Conservation (phyloP, 768 basidiomycete species). For the Mycena belliarum region DNA sequence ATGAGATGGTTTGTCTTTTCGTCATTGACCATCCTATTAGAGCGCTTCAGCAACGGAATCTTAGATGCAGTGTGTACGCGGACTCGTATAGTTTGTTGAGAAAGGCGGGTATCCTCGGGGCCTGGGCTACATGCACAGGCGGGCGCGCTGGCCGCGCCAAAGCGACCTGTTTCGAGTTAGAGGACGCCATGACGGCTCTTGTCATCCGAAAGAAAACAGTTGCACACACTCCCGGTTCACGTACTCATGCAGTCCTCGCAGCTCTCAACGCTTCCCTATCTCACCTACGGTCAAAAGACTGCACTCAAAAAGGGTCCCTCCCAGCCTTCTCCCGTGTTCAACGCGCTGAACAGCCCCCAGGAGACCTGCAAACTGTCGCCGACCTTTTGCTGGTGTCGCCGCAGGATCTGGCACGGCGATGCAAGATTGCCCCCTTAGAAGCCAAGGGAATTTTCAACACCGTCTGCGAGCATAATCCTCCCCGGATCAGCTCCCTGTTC, state of each 20-base stretch:
- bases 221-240: not conserved
- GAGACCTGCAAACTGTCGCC: conserved; percentile 45
- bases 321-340: not conserved
- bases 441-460: conserved; percentile 50
- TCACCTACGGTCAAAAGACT: conserved; percentile 34
- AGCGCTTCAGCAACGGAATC: conserved; percentile 10
- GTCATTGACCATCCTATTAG: conserved; percentile 87
- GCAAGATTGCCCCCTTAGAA: conserved; percentile 51
- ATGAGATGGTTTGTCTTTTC: conserved; percentile 80
- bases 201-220: not conserved
- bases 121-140: conserved; percentile 42
- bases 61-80: conserved; percentile 32
- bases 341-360: conserved; percentile 34
- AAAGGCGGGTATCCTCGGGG: conserved; percentile 73
- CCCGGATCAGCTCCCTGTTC: conserved; percentile 42
- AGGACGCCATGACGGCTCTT: conserved; percentile 29
- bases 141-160: conserved; percentile 24
- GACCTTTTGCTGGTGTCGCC: conserved; percentile 53
- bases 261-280: conserved; percentile 17
- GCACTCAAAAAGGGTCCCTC: conserved; percentile 39
- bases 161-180: conserved; percentile 35
- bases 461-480: conserved; percentile 46
- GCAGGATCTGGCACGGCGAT: conserved; percentile 56
- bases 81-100: conserved; percentile 92
- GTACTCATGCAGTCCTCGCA: conserved; percentile 11